Conservation (phyloP, 2,329 filamentous ascomycete species). For the Verticillium isaacii region DNA sequence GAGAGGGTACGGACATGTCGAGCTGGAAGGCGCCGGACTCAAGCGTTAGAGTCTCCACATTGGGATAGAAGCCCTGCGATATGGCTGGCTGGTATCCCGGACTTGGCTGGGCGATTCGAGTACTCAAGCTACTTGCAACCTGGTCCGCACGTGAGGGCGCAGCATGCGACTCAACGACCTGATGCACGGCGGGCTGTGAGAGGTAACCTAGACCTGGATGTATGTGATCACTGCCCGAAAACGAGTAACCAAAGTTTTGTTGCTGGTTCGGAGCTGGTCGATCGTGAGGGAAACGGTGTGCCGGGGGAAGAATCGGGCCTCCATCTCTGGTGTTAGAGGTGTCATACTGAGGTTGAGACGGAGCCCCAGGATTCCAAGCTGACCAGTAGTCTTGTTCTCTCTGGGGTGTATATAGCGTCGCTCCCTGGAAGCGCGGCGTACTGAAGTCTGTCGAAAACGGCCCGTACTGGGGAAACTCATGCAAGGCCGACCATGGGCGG, state of each 20-base stretch:
- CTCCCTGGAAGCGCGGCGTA: background rate
- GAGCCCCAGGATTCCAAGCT: background rate
- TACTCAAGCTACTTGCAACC: background rate
- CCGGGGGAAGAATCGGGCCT: background rate
- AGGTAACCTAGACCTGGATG: background rate
- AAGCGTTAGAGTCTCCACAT: constrained; percentile 25
- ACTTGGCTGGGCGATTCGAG: background rate
- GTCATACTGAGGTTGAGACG: background rate
- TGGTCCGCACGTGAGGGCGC: background rate
- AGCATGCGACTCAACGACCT: background rate
- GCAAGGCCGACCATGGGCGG: background rate
- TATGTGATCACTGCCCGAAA: background rate
- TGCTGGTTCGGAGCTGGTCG: background rate
- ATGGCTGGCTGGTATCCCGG: background rate
- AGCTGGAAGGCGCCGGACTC: constrained; percentile 12
- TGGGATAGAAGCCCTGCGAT: constrained; percentile 19
- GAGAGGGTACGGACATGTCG: constrained; percentile 23
- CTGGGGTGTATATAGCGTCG: background rate
- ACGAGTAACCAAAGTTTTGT: background rate
- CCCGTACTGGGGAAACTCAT: background rate
- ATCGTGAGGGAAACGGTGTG: background rate
- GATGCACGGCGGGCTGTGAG: background rate
- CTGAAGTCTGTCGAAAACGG: background rate
- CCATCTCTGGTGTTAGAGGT: background rate
- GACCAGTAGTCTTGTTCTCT: background rate